Evolutionary conservation across 2,329 filamentous ascomycete species (phyloP), one percentile per base, ranked within the genome.

Genomic region (Aureobasidium musti): DNA sequence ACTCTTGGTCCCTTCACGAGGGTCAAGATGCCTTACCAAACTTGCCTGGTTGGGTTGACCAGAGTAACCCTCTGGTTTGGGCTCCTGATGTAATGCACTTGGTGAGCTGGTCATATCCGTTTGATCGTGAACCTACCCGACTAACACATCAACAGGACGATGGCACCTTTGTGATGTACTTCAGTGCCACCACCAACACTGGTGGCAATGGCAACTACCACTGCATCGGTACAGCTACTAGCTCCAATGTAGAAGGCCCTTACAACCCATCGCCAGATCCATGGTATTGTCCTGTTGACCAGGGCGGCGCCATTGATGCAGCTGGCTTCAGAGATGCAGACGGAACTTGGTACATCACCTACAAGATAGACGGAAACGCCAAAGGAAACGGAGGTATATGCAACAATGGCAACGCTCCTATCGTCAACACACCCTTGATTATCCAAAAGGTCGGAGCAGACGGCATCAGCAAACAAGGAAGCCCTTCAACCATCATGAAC

Each of bases 21-120:
- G 68, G 65, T 37, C 61, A 73, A 37, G 76, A 78, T 67, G 76
- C 74, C 14, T 70, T 78, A 11, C 74, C 70, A 56, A 69, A 56
- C 28, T 68, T 76, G 14, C 72, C 73, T 5, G 56, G 71, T 8
- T 77, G 74, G 75, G 73, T 72, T 45, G 68, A 70, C 30, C 28
- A 63, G 26, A 68, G 65, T 21, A 67, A 70, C 5, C 70, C 71
- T 7, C 61, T 69, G 33, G 71, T 78, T 11, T 79, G 77, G 77
- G 77, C 76, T 8, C 77, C 77, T 1, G 74, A 77, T 50, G 72
- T 77, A 23, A 70, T 65, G 45, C 67, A 68, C 13, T 63, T 70
- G 35, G 68, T 68, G 57, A 68, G 69, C 66, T 66, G 23, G 11
- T 26, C 8, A 23, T 17, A 43, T 17, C 0, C 23, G 26, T 10